Evolutionary conservation across 1,284 basidiomycete genomes (phyloP).

Genomic region (Ceratobasidium sp.): DNA sequence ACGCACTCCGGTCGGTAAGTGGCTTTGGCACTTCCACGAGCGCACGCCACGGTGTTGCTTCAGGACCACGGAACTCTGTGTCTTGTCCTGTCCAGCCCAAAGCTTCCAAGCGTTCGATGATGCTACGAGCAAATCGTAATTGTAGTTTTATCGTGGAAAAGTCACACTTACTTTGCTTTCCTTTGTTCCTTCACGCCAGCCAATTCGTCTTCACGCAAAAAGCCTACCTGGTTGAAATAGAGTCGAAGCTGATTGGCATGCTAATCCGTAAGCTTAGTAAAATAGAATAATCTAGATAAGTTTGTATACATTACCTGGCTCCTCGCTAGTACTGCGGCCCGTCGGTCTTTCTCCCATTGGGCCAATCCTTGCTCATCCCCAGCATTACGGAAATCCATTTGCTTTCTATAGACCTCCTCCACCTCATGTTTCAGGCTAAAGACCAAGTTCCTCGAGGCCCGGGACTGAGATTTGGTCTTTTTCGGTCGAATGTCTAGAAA

Average conservation of each 20-base stretch:
- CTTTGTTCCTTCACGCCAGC: not conserved
- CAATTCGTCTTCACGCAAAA: not conserved
- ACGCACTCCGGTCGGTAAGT: slow-evolving; percentile 9
- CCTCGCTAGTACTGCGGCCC: not conserved
- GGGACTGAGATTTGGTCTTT: not conserved
- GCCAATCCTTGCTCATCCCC: not conserved
- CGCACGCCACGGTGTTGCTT: not conserved
- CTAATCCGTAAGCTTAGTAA: not conserved
- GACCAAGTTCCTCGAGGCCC: not conserved
- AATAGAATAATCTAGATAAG: not conserved
- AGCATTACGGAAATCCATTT: not conserved
- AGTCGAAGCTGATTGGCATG: not conserved
- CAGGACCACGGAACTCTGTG: too few relatives aligned
- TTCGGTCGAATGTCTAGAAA: not conserved
- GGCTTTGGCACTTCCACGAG: slow-evolving; percentile 13
- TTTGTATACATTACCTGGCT: not conserved
- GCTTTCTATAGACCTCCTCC: not conserved
- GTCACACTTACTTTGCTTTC: not conserved
- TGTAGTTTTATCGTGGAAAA: not conserved
- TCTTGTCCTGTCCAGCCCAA: slow-evolving; percentile 9
- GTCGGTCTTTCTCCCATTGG: not conserved
- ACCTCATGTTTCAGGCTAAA: not conserved
- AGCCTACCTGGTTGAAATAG: not conserved
- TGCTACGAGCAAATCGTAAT: not conserved
- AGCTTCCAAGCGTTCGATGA: not conserved